A percentile compares a stretch with the other conserved stretches of the same genome.
phyloP scores from a whole-genome alignment of 257 asterid species.

The Nicotiana obtusifolia region DNA sequence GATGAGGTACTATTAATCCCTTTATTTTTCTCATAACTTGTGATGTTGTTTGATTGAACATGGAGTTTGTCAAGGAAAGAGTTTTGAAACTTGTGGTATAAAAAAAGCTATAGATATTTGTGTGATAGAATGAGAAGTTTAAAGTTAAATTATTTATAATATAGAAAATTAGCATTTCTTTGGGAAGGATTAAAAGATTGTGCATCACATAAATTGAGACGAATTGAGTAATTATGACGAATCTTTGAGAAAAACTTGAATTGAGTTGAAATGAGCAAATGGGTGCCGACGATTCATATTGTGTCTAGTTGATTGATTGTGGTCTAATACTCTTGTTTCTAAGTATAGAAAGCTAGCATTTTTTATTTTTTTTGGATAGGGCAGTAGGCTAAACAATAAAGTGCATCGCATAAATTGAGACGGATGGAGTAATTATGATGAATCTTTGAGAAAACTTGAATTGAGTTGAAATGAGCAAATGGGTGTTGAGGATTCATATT shows the following conservation, averaged over 20 bases:
- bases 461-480: not conserved
- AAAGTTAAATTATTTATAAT: no score
- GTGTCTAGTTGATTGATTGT: not conserved
- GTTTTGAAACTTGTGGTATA: not conserved
- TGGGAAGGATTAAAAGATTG: not conserved
- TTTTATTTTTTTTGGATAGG: not conserved
- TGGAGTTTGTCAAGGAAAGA: not conserved
- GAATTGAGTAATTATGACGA: no score
- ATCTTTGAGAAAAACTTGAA: not conserved
- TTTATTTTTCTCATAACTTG: not conserved
- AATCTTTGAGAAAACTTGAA: not conserved
- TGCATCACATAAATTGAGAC: not conserved
- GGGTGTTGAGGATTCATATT: not conserved
- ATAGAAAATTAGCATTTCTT: no score
- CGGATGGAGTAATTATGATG: not conserved
- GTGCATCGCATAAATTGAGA: not conserved
- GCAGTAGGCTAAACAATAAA: not conserved
- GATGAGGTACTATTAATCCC: conserved; percentile 14
- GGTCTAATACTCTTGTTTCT: not conserved
- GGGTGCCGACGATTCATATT: not conserved
- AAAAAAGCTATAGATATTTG: no score
- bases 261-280: not conserved
- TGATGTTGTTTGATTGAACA: not conserved
- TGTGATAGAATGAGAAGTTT: no score
- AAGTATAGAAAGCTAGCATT: not conserved